Conservation (phyloP, 352 stramenopile genomes). For the Globisporangium sylvaticum region DNA sequence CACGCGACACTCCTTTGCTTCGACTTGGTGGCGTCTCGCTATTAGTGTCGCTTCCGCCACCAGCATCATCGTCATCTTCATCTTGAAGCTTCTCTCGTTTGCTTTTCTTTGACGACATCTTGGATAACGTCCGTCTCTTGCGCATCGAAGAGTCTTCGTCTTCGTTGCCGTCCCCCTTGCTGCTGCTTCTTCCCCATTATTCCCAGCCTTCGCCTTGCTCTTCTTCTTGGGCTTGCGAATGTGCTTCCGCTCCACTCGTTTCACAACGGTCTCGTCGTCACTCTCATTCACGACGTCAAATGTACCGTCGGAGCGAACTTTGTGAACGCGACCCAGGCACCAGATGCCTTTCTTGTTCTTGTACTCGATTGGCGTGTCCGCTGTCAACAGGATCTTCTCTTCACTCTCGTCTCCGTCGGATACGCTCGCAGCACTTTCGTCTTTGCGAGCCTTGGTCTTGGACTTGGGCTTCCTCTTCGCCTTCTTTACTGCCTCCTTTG, state of each 20-base stretch:
- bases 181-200: neutral
- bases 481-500: conserved; percentile 17
- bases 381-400: conserved; percentile 17
- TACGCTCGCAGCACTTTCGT: conserved; percentile 10
- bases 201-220: conserved; percentile 6
- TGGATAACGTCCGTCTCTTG: conserved; percentile 19
- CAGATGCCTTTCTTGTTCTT: conserved; percentile 34
- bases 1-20: neutral
- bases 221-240: conserved; percentile 23
- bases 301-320: conserved; percentile 37
- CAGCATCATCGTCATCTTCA: conserved; percentile 15
- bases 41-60: neutral
- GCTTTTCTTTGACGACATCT: neutral
- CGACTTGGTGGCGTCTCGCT: conserved; percentile 1
- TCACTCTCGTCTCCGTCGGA: conserved; percentile 17
- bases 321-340: conserved; percentile 27
- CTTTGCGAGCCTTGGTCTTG: conserved; percentile 11
- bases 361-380: conserved; percentile 33
- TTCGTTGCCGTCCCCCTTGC: conserved; percentile 4
- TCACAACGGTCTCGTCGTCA: conserved; percentile 29
- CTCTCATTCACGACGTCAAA: conserved; percentile 47
- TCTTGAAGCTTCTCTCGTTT: conserved; percentile 14
- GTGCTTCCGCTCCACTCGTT: conserved; percentile 24
- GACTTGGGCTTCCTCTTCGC: conserved; percentile 12
- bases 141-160: conserved; percentile 22